phyloP scores from a whole-genome alignment of 1,139 yeast species.

The Geotrichum restrictum region DNA sequence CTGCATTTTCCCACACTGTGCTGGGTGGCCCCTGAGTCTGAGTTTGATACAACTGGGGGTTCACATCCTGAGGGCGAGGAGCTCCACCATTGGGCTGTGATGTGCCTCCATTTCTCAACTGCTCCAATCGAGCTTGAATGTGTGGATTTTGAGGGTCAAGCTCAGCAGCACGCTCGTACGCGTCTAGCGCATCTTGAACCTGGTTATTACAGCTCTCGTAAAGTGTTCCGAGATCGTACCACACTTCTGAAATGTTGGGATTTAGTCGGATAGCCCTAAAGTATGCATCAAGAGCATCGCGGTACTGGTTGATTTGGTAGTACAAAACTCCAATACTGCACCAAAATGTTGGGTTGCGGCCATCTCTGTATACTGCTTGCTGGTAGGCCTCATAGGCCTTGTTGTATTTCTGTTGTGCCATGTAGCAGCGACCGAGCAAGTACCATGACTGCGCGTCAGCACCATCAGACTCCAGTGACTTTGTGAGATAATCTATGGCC shows the following conservation, averaged over 20 bases:
- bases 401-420: constrained; percentile 91
- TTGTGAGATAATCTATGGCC: constrained; percentile 76
- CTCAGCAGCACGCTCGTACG: constrained; percentile 92
- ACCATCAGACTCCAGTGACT: constrained; percentile 82
- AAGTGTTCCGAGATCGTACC: constrained; percentile 96
- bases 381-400: constrained; percentile 98
- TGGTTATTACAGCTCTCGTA: constrained; percentile 97
- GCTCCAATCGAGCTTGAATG: constrained; percentile 86
- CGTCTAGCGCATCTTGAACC: constrained; percentile 90
- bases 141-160: constrained; percentile 93
- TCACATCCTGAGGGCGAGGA: constrained; percentile 42
- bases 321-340: constrained; percentile 96
- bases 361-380: constrained; percentile 95
- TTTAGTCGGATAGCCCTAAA: constrained; percentile 92
- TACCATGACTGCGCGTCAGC: constrained; percentile 97
- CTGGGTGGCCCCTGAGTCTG: constrained; percentile 34
- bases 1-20: constrained; percentile 33
- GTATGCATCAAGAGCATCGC: constrained; percentile 96
- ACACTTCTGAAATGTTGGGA: constrained; percentile 93
- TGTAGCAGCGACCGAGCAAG: constrained; percentile 90
- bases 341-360: constrained; percentile 97
- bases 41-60: constrained; percentile 42
- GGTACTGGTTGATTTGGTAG: constrained; percentile 90
- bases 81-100: constrained; percentile 74
- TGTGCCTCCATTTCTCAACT: constrained; percentile 47